These are phyloP conservation scores for Fusarium solani-melongenae DNA, from an alignment of 2,329 filamentous ascomycete genomes.

Conservation along the genomic window DNA sequence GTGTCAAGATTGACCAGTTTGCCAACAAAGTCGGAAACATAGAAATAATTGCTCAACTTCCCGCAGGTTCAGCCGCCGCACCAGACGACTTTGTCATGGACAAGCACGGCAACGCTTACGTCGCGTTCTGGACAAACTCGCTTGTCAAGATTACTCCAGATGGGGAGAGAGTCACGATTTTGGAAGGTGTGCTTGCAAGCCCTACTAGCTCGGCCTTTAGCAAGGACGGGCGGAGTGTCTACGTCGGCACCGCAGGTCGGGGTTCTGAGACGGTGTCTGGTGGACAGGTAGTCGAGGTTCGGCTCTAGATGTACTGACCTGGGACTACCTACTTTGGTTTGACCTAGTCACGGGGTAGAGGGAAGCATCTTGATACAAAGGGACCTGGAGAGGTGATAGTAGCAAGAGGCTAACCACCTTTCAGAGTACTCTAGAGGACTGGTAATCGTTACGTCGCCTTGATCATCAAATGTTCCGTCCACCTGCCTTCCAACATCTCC, in stretches of 20 bases:
- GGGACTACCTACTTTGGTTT: neutral
- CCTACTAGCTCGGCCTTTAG: neutral
- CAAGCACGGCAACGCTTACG: neutral
- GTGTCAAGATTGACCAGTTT: neutral
- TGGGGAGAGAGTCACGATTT: neutral
- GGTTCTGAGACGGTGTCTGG: neutral
- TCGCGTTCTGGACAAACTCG: neutral
- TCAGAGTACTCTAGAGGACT: neutral
- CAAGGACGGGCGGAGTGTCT: neutral
- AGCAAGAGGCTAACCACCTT: neutral
- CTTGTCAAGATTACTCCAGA: neutral
- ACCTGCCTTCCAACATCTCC: neutral
- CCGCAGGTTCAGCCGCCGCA: fast-evolving
- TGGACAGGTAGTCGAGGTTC: slow-evolving; percentile 7
- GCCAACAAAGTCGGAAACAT: neutral
- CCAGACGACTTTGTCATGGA: slow-evolving; percentile 4
- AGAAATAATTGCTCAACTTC: neutral
- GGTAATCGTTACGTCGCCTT: neutral
- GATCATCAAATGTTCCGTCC: neutral
- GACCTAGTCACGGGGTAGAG: neutral
- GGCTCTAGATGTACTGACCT: neutral
- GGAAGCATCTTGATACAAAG: neutral
- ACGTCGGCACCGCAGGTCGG: neutral
- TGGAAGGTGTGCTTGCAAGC: neutral
- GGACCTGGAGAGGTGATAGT: neutral